Conservation (phyloP, 2,329 filamentous ascomycete species). For the Tolypocladium ophioglossoides region DNA sequence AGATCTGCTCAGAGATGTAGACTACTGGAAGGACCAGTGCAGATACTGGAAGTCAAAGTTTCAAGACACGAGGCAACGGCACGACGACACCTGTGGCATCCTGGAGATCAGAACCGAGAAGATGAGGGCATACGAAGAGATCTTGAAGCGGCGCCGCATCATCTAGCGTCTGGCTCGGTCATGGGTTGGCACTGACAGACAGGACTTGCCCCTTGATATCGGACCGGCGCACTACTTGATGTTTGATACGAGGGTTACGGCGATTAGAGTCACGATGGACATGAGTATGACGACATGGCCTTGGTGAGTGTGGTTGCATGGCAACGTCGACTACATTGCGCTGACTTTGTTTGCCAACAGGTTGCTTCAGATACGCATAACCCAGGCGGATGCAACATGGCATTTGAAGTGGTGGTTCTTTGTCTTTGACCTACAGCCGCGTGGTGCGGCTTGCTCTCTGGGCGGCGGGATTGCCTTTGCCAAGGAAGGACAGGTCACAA, state of each 20-base stretch:
- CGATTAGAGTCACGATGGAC: neutral
- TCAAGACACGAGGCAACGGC: conserved; percentile 13
- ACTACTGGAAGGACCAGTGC: conserved; percentile 23
- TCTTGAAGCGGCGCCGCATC: conserved; percentile 19
- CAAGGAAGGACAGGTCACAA: neutral
- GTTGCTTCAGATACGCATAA: neutral
- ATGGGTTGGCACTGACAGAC: neutral
- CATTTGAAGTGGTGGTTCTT: neutral
- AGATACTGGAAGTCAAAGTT: conserved; percentile 20
- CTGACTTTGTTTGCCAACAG: neutral
- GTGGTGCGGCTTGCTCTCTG: neutral
- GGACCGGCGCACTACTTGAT: neutral
- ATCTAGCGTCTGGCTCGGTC: conserved; percentile 7
- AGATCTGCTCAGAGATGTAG: conserved; percentile 21
- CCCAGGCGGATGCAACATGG: neutral
- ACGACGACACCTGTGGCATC: conserved; percentile 17
- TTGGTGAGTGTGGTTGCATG: neutral
- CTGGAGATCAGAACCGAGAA: conserved; percentile 20
- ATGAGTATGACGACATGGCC: neutral
- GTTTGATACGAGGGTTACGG: neutral
- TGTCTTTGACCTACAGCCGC: neutral
- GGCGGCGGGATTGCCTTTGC: neutral
- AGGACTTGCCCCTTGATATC: neutral
- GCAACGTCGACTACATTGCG: neutral
- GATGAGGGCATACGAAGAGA: conserved; percentile 22